Base-by-base conservation (phyloP, 208 protist species). In the Leishmania major region DNA sequence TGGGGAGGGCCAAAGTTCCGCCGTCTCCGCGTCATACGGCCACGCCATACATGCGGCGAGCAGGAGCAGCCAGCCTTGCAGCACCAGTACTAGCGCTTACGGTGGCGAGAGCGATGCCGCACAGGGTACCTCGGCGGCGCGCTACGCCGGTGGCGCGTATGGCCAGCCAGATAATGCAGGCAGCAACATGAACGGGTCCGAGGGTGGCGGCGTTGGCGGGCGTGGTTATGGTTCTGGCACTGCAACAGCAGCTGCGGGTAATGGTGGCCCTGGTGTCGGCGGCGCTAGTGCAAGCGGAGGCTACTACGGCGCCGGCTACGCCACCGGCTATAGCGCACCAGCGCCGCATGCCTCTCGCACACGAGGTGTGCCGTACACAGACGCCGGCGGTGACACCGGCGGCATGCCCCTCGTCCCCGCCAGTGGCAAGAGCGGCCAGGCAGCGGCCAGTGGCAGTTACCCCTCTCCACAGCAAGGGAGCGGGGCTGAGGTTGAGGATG, bases 281-380 rank as follows among this genome's bases (percentile, higher is more conserved):
- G 37, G 67, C 40, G 59, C 43, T 64, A 67, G 59, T 47, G 82
- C 71, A n/a, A 67, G 57, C 35, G 71, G 71, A 3, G 82, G 67
- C 13, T 85, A 81, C 55, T 79, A 75, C 72, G 74, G 31, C 35
- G 10, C 57, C n/a, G 28, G 71, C 53, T 49, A 62, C 25, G 22
- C 45, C 51, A 45, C 31, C 31, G 73, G 45, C 35, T 77, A 37
- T 25, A 62, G 15, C 15, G 25, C 73, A 62, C n/a, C 73, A 45
- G 31, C 60, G 31, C 15, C 35, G 35, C 17, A 55, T 74, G 37
- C 45, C 0, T 57, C 35, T 57, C 51, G 35, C 28, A 31, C 73
- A 62, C 73, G 31, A 25, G 15, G 5, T 43, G 73, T 62, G 22
- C 13, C n/a, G 1, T 77, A 62, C 51, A 62, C 51, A 15, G 47